These are phyloP conservation scores for Ustilago vetiveriae DNA, from an alignment of 1,284 basidiomycete genomes.

Conservation along the genomic window DNA sequence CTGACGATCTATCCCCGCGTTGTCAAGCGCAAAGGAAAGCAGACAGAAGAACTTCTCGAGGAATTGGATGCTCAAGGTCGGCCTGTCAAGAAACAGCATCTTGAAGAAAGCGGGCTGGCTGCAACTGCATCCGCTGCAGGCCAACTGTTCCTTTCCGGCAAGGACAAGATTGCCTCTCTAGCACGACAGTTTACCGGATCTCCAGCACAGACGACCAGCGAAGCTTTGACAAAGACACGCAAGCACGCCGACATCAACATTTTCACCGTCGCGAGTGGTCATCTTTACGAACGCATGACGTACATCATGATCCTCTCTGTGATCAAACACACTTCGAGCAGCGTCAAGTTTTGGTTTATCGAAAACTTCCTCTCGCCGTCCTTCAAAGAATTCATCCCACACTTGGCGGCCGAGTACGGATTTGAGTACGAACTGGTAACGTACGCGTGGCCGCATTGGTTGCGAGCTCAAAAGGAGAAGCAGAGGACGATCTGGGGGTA, in stretches of 20 bases:
- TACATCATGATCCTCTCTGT: slow-evolving; percentile 98
- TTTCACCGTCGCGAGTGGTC: slow-evolving; percentile 95
- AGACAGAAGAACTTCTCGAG: slow-evolving; percentile 78
- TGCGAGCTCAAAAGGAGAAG: slow-evolving; percentile 94
- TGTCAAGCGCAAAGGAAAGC: slow-evolving; percentile 78
- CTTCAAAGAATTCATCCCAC: slow-evolving; percentile 95
- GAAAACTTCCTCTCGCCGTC: slow-evolving; percentile 98
- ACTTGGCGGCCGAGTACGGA: slow-evolving; percentile 85
- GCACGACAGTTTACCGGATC: not conserved
- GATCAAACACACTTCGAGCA: slow-evolving; percentile 87
- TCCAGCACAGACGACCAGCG: not conserved
- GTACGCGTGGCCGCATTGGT: slow-evolving; percentile 98
- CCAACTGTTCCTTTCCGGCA: slow-evolving; percentile 17
- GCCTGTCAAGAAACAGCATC: slow-evolving; percentile 18
- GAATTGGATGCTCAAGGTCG: slow-evolving; percentile 39
- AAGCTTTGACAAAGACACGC: not conserved
- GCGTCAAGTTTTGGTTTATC: slow-evolving; percentile 99
- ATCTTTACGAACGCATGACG: slow-evolving; percentile 95
- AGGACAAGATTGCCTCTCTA: slow-evolving; percentile 11
- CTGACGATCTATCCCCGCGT: slow-evolving; percentile 86
- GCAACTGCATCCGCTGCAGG: slow-evolving; percentile 1
- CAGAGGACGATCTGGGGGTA: slow-evolving; percentile 98
- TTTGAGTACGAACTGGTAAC: slow-evolving; percentile 97
- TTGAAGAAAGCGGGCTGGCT: not conserved
- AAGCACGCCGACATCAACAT: slow-evolving; percentile 83